Percentiles rank a stretch among this genome's conserved stretches.
These are phyloP conservation scores for Tephrocybe sp. DNA, from an alignment of 768 basidiomycete species.

Conservation along the genomic window DNA sequence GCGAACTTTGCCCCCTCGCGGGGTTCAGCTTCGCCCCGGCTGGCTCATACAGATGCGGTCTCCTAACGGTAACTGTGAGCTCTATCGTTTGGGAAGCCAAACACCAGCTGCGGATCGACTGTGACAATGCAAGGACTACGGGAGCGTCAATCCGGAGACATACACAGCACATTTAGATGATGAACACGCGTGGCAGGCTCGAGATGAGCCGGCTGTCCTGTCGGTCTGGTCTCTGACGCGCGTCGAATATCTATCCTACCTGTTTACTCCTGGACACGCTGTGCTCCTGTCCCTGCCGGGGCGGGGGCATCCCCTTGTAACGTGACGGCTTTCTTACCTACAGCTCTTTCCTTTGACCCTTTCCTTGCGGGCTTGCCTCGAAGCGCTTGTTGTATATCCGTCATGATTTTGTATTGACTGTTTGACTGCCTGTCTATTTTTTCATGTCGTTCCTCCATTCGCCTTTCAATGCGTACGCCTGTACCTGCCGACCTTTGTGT, in stretches of 20 bases:
- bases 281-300: slow-evolving; percentile 32
- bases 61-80: slow-evolving; percentile 20
- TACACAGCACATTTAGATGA: slow-evolving; percentile 34
- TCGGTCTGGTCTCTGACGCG: slow-evolving; percentile 21
- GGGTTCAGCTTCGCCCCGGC: slow-evolving; percentile 19
- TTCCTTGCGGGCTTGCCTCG: slow-evolving; percentile 24
- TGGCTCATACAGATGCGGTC: slow-evolving; percentile 13
- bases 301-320: slow-evolving; percentile 33
- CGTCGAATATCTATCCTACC: slow-evolving; percentile 44
- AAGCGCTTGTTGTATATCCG: slow-evolving; percentile 48
- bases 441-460: slow-evolving; percentile 19
- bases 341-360: slow-evolving; percentile 16
- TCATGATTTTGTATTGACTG: slow-evolving; percentile 43
- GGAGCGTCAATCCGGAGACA: slow-evolving; percentile 36
- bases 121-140: slow-evolving; percentile 13
- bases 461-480: slow-evolving; percentile 20
- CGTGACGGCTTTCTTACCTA: slow-evolving; percentile 16
- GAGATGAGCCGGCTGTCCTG: slow-evolving; percentile 29
- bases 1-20: slow-evolving; percentile 15
- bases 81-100: slow-evolving; percentile 20
- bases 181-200: slow-evolving; percentile 28
- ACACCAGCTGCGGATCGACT: slow-evolving; percentile 9
- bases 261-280: slow-evolving; percentile 51
- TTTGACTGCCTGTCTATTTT: slow-evolving; percentile 32
- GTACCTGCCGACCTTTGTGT: slow-evolving; percentile 22